phyloP scores from a whole-genome alignment of 768 basidiomycete species.

The Podaxis carcinomalis region DNA sequence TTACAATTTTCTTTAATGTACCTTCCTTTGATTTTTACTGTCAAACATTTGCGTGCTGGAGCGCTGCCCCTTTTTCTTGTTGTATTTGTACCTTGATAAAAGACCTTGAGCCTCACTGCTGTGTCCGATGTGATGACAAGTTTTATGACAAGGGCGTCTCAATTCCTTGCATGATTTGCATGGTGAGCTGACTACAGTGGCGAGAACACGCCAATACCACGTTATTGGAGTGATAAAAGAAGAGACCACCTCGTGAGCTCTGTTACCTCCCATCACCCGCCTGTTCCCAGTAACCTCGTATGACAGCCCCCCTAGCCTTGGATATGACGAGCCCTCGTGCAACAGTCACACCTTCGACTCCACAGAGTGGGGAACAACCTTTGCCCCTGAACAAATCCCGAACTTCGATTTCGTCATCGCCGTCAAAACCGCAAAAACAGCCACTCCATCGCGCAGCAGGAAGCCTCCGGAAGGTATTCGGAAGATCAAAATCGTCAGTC shows the following conservation, averaged over 20 bases:
- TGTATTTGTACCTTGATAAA: not conserved
- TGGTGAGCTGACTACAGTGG: not conserved
- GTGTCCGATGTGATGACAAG: too few relatives aligned
- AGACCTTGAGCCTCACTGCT: too few relatives aligned
- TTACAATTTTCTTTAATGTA: not conserved
- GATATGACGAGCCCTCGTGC: not conserved
- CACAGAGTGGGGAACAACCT: not conserved
- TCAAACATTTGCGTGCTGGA: not conserved
- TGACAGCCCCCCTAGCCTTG: not conserved
- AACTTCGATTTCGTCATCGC: not conserved
- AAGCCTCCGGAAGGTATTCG: not conserved
- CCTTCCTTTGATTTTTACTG: not conserved
- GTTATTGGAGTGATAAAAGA: not conserved
- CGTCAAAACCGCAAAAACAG: not conserved
- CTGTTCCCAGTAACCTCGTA: not conserved
- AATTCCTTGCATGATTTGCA: not conserved
- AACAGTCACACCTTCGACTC: not conserved
- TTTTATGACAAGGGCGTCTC: too few relatives aligned
- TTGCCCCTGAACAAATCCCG: not conserved
- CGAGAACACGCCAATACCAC: not conserved
- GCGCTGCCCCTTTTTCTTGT: not conserved
- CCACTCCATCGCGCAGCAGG: not conserved
- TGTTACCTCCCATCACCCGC: not conserved
- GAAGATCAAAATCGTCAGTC: conserved; percentile 14
- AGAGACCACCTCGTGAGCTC: not conserved